A percentile compares a stretch with the other conserved stretches of the same genome.
Conservation (phyloP, 352 stramenopile species). For the Globisporangium solare region DNA sequence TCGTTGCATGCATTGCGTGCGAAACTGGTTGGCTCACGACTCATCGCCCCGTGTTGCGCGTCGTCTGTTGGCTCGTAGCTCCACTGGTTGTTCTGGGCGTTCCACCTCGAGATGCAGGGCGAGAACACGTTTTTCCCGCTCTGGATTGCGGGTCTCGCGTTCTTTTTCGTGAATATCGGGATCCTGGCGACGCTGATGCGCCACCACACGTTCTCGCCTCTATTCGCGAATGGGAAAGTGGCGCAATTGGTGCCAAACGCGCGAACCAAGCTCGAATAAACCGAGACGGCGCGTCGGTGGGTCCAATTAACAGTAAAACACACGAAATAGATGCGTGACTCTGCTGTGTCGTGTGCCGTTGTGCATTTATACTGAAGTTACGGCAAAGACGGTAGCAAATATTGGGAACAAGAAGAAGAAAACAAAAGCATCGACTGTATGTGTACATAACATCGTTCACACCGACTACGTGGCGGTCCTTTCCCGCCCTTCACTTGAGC, state of each 20-base stretch:
- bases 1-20: neutral
- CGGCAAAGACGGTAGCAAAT: too few species aligned
- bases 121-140: conserved; percentile 85
- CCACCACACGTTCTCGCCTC: conserved; percentile 50
- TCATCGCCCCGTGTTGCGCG: neutral
- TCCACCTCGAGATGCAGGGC: conserved; percentile 88
- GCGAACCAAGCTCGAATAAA: conserved; percentile 9
- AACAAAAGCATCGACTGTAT: too few species aligned
- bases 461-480: too few species aligned
- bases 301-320: neutral
- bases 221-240: conserved; percentile 47
- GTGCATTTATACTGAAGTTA: too few species aligned
- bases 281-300: neutral
- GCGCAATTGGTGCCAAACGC: conserved; percentile 30
- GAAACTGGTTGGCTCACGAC: neutral
- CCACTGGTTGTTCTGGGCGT: conserved; percentile 90
- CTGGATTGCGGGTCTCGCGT: conserved; percentile 84
- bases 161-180: conserved; percentile 86
- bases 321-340: too few species aligned
- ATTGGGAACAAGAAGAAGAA: too few species aligned
- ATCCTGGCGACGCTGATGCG: conserved; percentile 74
- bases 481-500: too few species aligned
- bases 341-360: too few species aligned
- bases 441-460: too few species aligned
- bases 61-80: conserved; percentile 23